Base-by-base conservation (phyloP, 371 early-diverging fungal species). In the Syncephalastrum racemosum region DNA sequence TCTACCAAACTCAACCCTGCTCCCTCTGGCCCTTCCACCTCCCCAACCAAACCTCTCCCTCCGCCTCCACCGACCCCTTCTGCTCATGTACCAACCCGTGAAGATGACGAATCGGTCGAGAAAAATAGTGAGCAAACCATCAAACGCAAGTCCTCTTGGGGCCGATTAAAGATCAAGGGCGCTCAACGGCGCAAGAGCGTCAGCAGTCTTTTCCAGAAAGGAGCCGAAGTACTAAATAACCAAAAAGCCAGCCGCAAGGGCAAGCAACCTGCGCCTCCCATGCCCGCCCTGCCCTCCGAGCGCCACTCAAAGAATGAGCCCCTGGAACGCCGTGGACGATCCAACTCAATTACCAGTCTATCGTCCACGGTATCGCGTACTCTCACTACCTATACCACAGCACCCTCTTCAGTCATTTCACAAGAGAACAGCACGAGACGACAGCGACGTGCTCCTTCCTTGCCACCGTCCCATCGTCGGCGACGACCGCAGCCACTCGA, bases 331-430 rank as follows among this genome's bases (percentile, higher is more conserved):
- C 51, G 63, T 10, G 50, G 59, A 23, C 63, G 68, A 46, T 67
- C 73, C 13, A 71, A 64, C 31, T 75, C 75, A 0, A 62, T 68
- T 12, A 65, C 66, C 36, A 73, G 71, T 16, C 23, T 73, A 31
- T 59, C 36, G 10, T 31, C 59, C 0, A 53, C 53, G 6, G 36
- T 53, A 5, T 19, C 59, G 19, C 59, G 49, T 23, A 60, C 73
- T 8, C 64, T 74, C 8, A 78, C 74, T 6, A 71, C 64, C 52
- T 59, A 65, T 46, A 50, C 48, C 43, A 49, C 58, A 18, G 20
- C 50, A 3, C 51, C 58, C n/a, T 53, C 63, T 8, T 36, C 58
- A 12, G 23, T 58, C 8, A 50, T 54, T 0, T 31, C 36, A 2
- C 36, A 12, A 0, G 36, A 31, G 36, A 31, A 31, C 10, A 31